Percentiles rank a stretch among this genome's conserved stretches.
Conservation (phyloP, 768 basidiomycete species). For the Suillus tomentosus region DNA sequence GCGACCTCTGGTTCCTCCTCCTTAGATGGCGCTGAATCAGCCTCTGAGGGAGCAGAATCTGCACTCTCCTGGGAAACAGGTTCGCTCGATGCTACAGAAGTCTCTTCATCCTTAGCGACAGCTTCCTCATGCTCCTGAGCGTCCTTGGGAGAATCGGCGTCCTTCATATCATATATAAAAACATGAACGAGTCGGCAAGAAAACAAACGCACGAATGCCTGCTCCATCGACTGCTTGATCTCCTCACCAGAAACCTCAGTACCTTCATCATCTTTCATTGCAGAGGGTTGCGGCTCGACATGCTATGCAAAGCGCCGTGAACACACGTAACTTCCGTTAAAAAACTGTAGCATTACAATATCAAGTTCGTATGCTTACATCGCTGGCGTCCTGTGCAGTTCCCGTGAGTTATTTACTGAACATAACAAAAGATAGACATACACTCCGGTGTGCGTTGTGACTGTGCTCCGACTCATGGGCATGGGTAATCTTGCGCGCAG, state of each 20-base stretch:
- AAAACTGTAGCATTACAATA: constrained; percentile 5
- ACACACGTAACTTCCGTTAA: constrained; percentile 8
- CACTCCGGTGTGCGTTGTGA: constrained; percentile 16
- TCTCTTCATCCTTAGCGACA: constrained; percentile 12
- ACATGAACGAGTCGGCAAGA: constrained; percentile 1
- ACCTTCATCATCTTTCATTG: constrained; percentile 34
- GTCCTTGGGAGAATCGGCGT: constrained; percentile 34
- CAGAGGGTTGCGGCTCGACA: constrained; percentile 13
- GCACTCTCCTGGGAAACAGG: background rate
- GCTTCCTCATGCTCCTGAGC: constrained; percentile 31
- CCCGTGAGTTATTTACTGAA: constrained; percentile 4
- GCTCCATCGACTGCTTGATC: constrained; percentile 33
- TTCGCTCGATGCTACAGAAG: background rate
- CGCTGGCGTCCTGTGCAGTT: constrained; percentile 18
- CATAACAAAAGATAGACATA: constrained; percentile 19
- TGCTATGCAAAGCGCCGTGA: constrained; percentile 19
- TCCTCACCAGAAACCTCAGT: constrained; percentile 30
- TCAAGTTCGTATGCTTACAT: constrained; percentile 19
- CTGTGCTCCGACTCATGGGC: constrained; percentile 22
- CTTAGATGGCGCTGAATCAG: background rate
- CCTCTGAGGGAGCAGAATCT: background rate
- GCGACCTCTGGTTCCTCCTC: background rate
- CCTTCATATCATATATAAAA: constrained; percentile 21
- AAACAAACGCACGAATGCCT: constrained; percentile 24
- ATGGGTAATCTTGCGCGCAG: constrained; percentile 28